Evolutionary conservation across 129 eudicot species (phyloP), one percentile per base, ranked within the genome.

Genomic region (Saussurea involucrata): DNA sequence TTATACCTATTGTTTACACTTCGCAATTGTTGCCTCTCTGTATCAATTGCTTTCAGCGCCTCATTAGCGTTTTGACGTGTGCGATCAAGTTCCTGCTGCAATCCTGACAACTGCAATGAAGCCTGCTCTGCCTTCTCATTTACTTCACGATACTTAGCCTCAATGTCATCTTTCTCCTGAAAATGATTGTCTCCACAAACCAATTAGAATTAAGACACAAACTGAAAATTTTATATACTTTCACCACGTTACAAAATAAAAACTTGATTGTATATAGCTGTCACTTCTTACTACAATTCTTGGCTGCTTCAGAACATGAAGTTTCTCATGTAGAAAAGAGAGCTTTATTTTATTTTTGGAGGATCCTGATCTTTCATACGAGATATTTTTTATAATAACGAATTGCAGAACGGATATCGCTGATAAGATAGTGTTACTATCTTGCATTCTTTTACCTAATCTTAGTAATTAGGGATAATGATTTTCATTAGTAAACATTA

Each of bases 81-180:
- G 74, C 99, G 99, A 60, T 95, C 99, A 83, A 95, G 84, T 83
- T 95, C 97, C 82, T 89, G 97, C 80, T 89, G 92, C 70, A 91
- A 29, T 74, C 87, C 83, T 85, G 90, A 76, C 82, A 89, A 77
- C 80, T 95, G 96, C 25, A 87, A 88, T 58, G 96, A 86, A 57
- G 96, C 83, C 53, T 66, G 90, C 46, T 95, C 97, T 77, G 91
- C 88, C 83, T 87, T 95, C 83, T 85, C 94, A 80, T 80, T 95
- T 76, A 88, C 94, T 70, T 95, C 99, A 70, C 80, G 85, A 70
- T 87, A 88, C 84, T 90, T 92, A 65, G 90, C 89, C 81, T 95
- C 97, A 65, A 95, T 73, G 78, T 95, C 99, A 75, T 95, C 97
- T 82, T 95, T 95, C 87, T 95, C 99, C 98, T 94, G 91, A 11